phyloP scores from a whole-genome alignment of 1,139 yeast genomes.

The Candida sp. region DNA sequence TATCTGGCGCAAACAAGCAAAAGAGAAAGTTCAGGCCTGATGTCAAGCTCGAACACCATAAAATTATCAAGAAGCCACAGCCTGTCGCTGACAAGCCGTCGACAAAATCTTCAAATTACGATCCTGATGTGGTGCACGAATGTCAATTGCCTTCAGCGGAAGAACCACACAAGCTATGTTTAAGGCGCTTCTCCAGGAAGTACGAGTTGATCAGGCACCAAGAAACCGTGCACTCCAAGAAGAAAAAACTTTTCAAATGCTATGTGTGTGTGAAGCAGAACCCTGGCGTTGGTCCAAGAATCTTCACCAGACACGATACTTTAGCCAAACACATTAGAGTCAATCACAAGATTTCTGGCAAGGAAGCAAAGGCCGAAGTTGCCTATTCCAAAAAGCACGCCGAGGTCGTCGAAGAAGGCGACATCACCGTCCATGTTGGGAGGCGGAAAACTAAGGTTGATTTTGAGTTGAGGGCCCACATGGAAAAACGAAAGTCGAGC shows the following conservation, averaged over 20 bases:
- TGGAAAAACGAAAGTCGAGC: conserved; percentile 40
- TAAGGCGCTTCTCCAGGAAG: conserved; percentile 88
- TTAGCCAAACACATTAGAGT: conserved; percentile 91
- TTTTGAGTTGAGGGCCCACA: conserved; percentile 51
- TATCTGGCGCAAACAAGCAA: conserved; percentile 27
- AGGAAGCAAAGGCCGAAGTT: conserved; percentile 63
- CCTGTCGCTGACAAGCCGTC: conserved; percentile 32
- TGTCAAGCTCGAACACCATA: conserved; percentile 16
- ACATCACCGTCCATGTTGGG: conserved; percentile 52
- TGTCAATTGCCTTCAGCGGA: conserved; percentile 53
- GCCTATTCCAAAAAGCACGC: conserved; percentile 53
- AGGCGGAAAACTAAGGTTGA: conserved; percentile 53
- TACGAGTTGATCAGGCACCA: conserved; percentile 95
- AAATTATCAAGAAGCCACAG: conserved; percentile 23
- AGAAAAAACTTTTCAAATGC: conserved; percentile 86
- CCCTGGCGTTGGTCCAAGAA: conserved; percentile 57
- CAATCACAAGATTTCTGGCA: conserved; percentile 76
- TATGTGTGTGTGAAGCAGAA: conserved; percentile 77
- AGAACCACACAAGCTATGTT: conserved; percentile 62
- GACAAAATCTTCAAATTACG: conserved; percentile 47
- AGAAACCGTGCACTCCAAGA: conserved; percentile 93
- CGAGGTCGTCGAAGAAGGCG: conserved; percentile 49
- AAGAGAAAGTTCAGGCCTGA: conserved; percentile 18
- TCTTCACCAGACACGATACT: conserved; percentile 95
- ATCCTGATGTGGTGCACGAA: conserved; percentile 54